These are phyloP conservation scores for Isoetes taiwanensis DNA, from an alignment of 75 land plant genomes.

Conservation along the genomic window DNA sequence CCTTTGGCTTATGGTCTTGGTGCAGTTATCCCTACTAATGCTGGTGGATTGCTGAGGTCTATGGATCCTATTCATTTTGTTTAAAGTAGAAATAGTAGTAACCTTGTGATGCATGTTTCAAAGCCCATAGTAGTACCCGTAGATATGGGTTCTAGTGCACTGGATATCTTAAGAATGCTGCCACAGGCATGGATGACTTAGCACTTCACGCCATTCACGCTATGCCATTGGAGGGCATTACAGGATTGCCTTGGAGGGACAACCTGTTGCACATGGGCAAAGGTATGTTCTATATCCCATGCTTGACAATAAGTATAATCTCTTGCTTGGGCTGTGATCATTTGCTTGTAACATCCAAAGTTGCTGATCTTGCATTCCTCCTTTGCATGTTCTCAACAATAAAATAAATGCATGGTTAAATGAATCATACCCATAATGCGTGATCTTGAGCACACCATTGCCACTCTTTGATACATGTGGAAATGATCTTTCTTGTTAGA, in stretches of 20 bases:
- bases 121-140: slow-evolving; percentile 1
- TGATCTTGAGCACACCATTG: too few species aligned
- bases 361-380: too few species aligned
- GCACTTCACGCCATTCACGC: background rate
- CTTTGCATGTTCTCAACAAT: too few species aligned
- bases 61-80: background rate
- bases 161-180: background rate
- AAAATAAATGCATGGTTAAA: too few species aligned
- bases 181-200: background rate
- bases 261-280: too few species aligned
- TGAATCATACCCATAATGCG: too few species aligned
- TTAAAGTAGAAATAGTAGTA: background rate
- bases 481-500: too few species aligned
- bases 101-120: slow-evolving; percentile 3
- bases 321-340: too few species aligned
- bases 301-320: too few species aligned
- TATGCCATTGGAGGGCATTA: background rate
- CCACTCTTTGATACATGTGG: too few species aligned
- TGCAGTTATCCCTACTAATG: background rate
- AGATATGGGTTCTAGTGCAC: background rate
- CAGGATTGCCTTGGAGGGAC: slow-evolving; percentile 1
- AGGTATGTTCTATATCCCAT: too few species aligned
- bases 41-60: background rate
- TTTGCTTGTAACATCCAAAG: too few species aligned
- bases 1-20: background rate